Conservation (phyloP, 345 rosid genomes). For the Arabidopsis thaliana region TAIR10.1 NC_003076.8:6175501-6176000, state of each 20-base stretch:
- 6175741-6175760: not conserved
- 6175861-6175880: constrained; percentile 1
- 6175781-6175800: constrained; percentile 77
- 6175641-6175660: constrained; percentile 42
- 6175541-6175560: constrained; percentile 92
- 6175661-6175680: constrained; percentile 12
- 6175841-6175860: constrained; percentile 92
- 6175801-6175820: constrained; percentile 97
- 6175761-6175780: constrained; percentile 15
- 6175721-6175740: not conserved
- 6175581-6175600: constrained; percentile 94
- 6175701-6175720: not conserved
- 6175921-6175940: constrained; percentile 77
- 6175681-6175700: not conserved
- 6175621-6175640: constrained; percentile 98
- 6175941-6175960: constrained; percentile 93
- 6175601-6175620: constrained; percentile 87
- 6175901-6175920: constrained; percentile 4
- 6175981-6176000: constrained; percentile 98
- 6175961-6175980: constrained; percentile 99
- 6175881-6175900: constrained; percentile 9
- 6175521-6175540: constrained; percentile 17
- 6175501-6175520: constrained; percentile 24
- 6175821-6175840: constrained; percentile 92
- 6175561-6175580: constrained; percentile 97